Evolutionary conservation across 306 rosid genomes (phyloP).

Genomic region (Notholithocarpus densiflorus): DNA sequence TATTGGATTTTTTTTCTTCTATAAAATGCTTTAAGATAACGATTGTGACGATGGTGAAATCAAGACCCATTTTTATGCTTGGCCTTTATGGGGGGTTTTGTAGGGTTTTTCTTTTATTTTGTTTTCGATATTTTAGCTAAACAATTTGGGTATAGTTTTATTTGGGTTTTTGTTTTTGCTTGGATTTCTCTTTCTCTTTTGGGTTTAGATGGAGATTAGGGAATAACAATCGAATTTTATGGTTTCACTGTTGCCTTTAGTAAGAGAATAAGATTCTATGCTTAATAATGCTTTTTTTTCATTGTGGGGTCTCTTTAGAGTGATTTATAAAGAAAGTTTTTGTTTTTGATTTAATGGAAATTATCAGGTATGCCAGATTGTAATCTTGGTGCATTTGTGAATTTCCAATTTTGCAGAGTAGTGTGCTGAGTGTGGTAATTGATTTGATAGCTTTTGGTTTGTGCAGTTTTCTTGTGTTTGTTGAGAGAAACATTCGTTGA

Average conservation of each 20-base stretch:
- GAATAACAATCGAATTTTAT: background rate
- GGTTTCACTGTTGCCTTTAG: background rate
- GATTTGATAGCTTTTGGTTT: background rate
- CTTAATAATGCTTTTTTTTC: background rate
- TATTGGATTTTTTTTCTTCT: no score
- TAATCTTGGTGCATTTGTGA: background rate
- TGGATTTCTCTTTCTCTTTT: background rate
- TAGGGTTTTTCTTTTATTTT: background rate
- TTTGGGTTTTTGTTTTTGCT: background rate
- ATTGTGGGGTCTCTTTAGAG: background rate
- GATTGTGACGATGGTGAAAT: no score
- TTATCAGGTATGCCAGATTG: background rate
- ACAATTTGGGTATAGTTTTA: background rate
- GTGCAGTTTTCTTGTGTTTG: conserved; percentile 4
- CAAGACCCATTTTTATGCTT: no score
- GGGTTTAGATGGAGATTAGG: background rate
- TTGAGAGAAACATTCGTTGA: background rate
- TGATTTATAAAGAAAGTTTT: background rate
- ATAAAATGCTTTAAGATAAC: no score
- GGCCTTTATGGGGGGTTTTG: background rate
- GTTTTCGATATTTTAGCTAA: background rate
- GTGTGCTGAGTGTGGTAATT: background rate
- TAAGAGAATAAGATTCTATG: background rate
- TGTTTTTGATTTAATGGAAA: background rate
- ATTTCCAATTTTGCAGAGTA: background rate